Percentiles rank a stretch among this genome's conserved stretches.
These are phyloP conservation scores for Maudiozyma humilis DNA, from an alignment of 1,139 yeast genomes.

Conservation along the genomic window DNA sequence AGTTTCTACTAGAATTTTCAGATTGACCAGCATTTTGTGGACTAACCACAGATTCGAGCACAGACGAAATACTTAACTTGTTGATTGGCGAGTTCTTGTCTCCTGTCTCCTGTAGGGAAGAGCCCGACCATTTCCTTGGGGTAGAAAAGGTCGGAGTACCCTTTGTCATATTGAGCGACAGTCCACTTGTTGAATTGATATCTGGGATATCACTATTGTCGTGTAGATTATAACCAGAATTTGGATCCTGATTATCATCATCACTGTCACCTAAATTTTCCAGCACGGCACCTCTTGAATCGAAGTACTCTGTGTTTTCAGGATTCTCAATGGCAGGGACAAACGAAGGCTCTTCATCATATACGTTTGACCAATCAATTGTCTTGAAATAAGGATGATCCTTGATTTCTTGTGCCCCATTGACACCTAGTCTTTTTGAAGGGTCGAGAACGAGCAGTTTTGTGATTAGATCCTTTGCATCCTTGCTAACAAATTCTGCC, in stretches of 20 bases:
- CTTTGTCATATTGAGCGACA: not conserved
- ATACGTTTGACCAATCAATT: conserved; percentile 68
- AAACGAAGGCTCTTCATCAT: conserved; percentile 71
- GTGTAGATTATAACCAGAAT: conserved; percentile 7
- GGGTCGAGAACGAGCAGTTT: conserved; percentile 59
- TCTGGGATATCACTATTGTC: conserved; percentile 12
- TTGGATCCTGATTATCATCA: conserved; percentile 28
- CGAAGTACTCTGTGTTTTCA: conserved; percentile 87
- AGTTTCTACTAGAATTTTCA: conserved; percentile 11
- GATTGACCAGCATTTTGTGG: conserved; percentile 10
- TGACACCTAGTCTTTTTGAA: conserved; percentile 56
- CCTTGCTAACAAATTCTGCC: conserved; percentile 46
- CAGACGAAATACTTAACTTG: conserved; percentile 28
- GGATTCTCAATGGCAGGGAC: conserved; percentile 76
- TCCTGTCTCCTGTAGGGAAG: conserved; percentile 12
- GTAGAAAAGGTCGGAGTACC: conserved; percentile 1
- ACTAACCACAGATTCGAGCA: conserved; percentile 21
- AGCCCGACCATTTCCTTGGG: conserved; percentile 10
- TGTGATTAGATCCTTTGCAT: conserved; percentile 66
- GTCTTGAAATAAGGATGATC: conserved; percentile 66
- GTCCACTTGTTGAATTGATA: conserved; percentile 4
- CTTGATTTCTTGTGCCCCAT: conserved; percentile 74
- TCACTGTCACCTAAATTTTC: conserved; percentile 52
- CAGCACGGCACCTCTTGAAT: conserved; percentile 75
- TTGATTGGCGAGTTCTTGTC: conserved; percentile 19